These are phyloP conservation scores for Calonectria honghensis DNA, from an alignment of 2,329 filamentous ascomycete species.

Conservation along the genomic window DNA sequence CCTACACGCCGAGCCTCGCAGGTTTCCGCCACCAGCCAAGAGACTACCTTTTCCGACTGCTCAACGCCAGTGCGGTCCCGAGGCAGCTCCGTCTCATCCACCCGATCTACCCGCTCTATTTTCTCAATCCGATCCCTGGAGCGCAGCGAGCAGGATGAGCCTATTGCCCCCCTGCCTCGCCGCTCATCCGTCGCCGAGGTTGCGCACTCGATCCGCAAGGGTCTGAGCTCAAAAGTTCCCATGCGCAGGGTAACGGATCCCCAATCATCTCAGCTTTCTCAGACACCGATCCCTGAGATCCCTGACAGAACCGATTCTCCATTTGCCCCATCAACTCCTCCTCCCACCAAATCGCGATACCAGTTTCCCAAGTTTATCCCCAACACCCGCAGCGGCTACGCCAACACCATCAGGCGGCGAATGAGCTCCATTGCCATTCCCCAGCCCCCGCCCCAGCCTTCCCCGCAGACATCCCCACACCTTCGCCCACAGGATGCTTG, in stretches of 20 bases:
- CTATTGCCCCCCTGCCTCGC: slow-evolving; percentile 21
- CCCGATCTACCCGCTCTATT: slow-evolving; percentile 17
- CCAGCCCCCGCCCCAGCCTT: background rate
- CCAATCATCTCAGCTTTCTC: slow-evolving; percentile 2
- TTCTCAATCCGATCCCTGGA: slow-evolving; percentile 20
- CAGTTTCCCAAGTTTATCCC: slow-evolving; percentile 39
- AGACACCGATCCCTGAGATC: slow-evolving; percentile 15
- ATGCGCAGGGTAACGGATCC: slow-evolving; percentile 33
- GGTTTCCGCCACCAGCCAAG: slow-evolving; percentile 16
- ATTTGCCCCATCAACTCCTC: slow-evolving; percentile 2
- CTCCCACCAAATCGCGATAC: slow-evolving; percentile 28
- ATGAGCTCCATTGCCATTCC: slow-evolving; percentile 34
- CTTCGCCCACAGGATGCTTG: background rate
- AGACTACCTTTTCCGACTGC: slow-evolving; percentile 21
- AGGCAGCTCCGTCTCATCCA: slow-evolving; percentile 35
- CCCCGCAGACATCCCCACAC: background rate
- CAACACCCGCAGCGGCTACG: slow-evolving; percentile 23
- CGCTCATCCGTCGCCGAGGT: slow-evolving; percentile 33
- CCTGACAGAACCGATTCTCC: slow-evolving; percentile 10
- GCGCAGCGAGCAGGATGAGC: slow-evolving; percentile 8
- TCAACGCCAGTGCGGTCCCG: slow-evolving; percentile 30
- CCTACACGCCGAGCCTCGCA: slow-evolving; percentile 32
- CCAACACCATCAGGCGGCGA: slow-evolving; percentile 27
- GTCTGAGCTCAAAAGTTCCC: slow-evolving; percentile 26
- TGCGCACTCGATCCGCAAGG: slow-evolving; percentile 29